A percentile compares a stretch with the other conserved stretches of the same genome.
Conservation (phyloP, 371 early-diverging fungal genomes). For the Circinella minor region DNA sequence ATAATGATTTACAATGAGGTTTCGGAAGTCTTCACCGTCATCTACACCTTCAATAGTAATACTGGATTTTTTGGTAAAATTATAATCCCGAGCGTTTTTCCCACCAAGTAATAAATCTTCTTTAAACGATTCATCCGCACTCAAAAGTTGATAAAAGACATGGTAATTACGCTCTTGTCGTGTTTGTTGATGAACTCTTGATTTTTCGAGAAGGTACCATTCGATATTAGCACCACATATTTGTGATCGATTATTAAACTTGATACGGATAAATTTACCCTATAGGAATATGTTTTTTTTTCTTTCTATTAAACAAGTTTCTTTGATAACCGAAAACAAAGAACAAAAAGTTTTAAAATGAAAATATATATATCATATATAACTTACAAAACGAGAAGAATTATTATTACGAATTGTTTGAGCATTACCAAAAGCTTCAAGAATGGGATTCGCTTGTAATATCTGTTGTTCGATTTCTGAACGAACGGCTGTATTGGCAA, state of each 20-base stretch:
- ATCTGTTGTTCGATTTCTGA: slow-evolving; percentile 88
- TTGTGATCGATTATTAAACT: slow-evolving; percentile 87
- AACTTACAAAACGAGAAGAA: slow-evolving; percentile 97
- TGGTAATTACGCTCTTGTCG: slow-evolving; percentile 97
- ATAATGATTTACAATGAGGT: slow-evolving; percentile 59
- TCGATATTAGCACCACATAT: slow-evolving; percentile 98
- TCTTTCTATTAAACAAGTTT: not conserved
- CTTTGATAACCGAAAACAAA: not conserved
- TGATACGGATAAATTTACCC: slow-evolving; percentile 99
- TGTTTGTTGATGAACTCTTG: slow-evolving; percentile 94
- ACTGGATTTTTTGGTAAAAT: slow-evolving; percentile 77
- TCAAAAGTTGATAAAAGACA: slow-evolving; percentile 97
- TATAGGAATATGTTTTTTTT: slow-evolving; percentile 27
- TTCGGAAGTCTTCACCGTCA: slow-evolving; percentile 85
- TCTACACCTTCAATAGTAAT: slow-evolving; percentile 94
- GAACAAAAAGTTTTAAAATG: no score
- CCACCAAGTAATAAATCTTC: slow-evolving; percentile 65
- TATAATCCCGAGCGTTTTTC: slow-evolving; percentile 76
- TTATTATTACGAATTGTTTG: slow-evolving; percentile 99
- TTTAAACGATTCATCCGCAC: slow-evolving; percentile 76
- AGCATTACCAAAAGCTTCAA: slow-evolving; percentile 99
- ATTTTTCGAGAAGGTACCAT: slow-evolving; percentile 98
- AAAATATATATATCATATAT: no score
- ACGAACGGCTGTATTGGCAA: slow-evolving; percentile 56
- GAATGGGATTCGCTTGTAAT: slow-evolving; percentile 96